Evolutionary conservation across 345 rosid genomes (phyloP).

Genomic region (Linum tenue): DNA sequence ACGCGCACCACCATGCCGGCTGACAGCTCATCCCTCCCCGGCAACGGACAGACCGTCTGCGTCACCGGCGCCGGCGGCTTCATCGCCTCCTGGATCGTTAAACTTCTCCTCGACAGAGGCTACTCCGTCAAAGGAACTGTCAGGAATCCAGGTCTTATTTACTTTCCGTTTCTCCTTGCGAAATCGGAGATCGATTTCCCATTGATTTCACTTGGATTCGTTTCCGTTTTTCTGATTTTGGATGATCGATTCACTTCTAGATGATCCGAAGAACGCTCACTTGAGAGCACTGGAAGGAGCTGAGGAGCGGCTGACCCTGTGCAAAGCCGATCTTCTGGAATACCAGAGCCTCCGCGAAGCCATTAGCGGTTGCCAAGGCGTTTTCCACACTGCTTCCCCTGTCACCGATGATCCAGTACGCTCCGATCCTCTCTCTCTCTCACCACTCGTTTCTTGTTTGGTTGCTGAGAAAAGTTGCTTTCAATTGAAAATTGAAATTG

Average conservation of each 20-base stretch:
- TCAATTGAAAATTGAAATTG: no score
- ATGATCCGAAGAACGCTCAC: slow-evolving; percentile 80
- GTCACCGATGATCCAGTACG: slow-evolving; percentile 94
- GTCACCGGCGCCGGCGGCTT: slow-evolving; percentile 99
- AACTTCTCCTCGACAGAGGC: slow-evolving; percentile 67
- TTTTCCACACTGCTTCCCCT: slow-evolving; percentile 92
- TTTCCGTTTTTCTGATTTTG: not conserved
- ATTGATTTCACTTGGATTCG: not conserved
- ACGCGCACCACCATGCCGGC: slow-evolving; percentile 14
- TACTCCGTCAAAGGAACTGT: slow-evolving; percentile 79
- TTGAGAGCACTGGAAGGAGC: slow-evolving; percentile 90
- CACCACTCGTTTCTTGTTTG: slow-evolving; percentile 9
- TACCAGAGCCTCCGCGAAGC: slow-evolving; percentile 49
- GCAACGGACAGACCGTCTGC: slow-evolving; percentile 54
- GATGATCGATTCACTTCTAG: slow-evolving; percentile 14
- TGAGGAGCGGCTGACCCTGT: slow-evolving; percentile 59
- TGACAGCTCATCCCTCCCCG: slow-evolving; percentile 21
- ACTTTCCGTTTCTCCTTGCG: not conserved
- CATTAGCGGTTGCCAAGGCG: slow-evolving; percentile 84
- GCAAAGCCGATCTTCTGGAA: slow-evolving; percentile 80
- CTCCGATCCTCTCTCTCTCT: not conserved
- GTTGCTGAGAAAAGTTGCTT: slow-evolving; percentile 12
- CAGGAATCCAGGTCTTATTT: slow-evolving; percentile 60
- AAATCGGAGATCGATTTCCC: no score
- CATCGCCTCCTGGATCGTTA: slow-evolving; percentile 96